A percentile compares a stretch with the other conserved stretches of the same genome.
phyloP scores from a whole-genome alignment of 1,284 basidiomycete genomes.

The Ustilago lituana region DNA sequence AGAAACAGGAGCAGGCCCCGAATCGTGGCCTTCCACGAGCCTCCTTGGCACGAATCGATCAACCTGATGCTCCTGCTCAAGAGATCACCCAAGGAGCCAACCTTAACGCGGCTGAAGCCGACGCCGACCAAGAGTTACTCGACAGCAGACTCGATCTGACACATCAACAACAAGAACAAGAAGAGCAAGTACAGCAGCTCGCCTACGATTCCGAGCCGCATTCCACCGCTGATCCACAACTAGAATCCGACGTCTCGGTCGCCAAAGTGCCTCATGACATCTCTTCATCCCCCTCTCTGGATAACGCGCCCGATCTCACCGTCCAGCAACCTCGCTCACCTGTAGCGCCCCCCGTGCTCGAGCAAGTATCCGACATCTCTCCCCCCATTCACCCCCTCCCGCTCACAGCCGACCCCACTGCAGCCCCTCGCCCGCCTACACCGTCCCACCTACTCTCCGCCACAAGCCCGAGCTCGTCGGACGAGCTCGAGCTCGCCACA shows the following conservation, averaged over 20 bases:
- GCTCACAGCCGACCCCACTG: not conserved
- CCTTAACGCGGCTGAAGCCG: not conserved
- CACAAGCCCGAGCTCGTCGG: slow-evolving; percentile 33
- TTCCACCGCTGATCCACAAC: not conserved
- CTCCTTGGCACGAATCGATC: slow-evolving; percentile 11
- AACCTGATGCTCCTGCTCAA: slow-evolving; percentile 3
- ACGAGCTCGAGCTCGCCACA: slow-evolving; percentile 58
- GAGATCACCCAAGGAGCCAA: not conserved
- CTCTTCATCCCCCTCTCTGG: slow-evolving; percentile 8
- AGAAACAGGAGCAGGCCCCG: slow-evolving; percentile 9
- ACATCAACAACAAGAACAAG: slow-evolving; percentile 9
- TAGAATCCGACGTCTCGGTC: slow-evolving; percentile 1
- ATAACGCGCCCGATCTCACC: slow-evolving; percentile 20
- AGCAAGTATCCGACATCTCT: slow-evolving; percentile 29
- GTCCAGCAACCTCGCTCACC: slow-evolving; percentile 18
- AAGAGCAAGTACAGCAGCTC: slow-evolving; percentile 12
- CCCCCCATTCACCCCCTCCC: slow-evolving; percentile 22
- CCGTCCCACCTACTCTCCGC: slow-evolving; percentile 15
- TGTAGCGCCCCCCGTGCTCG: too few species aligned
- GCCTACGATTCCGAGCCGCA: slow-evolving; percentile 2
- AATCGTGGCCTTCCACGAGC: slow-evolving; percentile 14
- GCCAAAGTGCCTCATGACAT: slow-evolving; percentile 7
- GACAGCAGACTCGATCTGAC: slow-evolving; percentile 20
- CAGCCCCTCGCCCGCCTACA: not conserved
- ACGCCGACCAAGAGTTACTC: slow-evolving; percentile 10